Base-by-base conservation (phyloP, 2,329 filamentous ascomycete genomes). In the Mycogone perniciosa region DNA sequence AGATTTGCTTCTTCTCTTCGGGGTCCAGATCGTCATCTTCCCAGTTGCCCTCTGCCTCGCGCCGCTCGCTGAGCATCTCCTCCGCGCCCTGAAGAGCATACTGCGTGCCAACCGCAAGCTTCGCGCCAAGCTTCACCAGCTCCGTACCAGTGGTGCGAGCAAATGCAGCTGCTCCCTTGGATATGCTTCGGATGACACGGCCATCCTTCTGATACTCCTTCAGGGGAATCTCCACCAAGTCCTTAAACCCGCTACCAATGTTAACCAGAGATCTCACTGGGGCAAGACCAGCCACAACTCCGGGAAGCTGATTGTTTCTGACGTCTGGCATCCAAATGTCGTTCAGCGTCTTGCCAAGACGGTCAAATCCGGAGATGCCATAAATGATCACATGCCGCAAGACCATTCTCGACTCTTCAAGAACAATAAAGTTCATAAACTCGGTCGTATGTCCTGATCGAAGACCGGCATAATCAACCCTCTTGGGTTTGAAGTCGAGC, bases 261-360 rank as follows among this genome's bases (percentile, higher is more conserved):
- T 95, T 96, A 46, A 95, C 92, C 1, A 99, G 72, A 1, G 89
- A 89, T 10, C 90, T 84, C n/a, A 97, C 85, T 1, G 90, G 88
- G 0, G 91, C 91, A 5, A 99, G 76, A 20, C 93, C 93, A 3
- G 90, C 88, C 34, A 99, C 78, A 1, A 99, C 87, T 1, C 86
- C 84, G 1, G 90, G 89, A 5, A 99, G 83, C 66, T 99, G 93
- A 58, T 92, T 95, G 11, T 80, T 76, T 64, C 87, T 89, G 50
- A 99, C 87, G 64, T 99, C 92, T 1, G 90, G 90, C 79, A 85
- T 95, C 93, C 93, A 99, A 40, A 96, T 88, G 64, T 95, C 89
- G 63, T 97, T 97, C 33, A 99, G 79, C 2, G 86, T 92, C 66
- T 91, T 82, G 48, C 93, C 90, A 2, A 99, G 77, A 45, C 88